Evolutionary conservation across 208 protist species (phyloP).

Genomic region (Leishmania tropica): DNA sequence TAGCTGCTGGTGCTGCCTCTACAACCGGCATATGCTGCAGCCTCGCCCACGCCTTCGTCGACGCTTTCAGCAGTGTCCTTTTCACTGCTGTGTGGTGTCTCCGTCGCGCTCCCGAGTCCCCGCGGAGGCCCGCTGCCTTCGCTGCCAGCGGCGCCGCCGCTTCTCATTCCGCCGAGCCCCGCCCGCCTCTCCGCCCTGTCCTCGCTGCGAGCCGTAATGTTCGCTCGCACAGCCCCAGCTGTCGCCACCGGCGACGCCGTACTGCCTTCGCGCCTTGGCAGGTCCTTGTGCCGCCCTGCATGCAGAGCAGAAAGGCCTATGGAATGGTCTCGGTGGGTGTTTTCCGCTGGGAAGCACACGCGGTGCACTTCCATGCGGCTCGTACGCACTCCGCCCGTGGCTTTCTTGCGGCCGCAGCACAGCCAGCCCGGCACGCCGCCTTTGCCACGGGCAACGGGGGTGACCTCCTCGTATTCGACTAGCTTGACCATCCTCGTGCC

Average conservation of each 20-base stretch:
- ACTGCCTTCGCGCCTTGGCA: too few relatives aligned
- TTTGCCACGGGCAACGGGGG: neutral
- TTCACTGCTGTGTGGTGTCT: constrained; percentile 11
- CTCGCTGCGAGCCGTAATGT: neutral
- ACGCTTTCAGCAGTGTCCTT: neutral
- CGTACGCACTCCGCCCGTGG: constrained; percentile 7
- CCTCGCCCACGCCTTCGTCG: neutral
- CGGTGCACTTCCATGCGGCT: constrained; percentile 22
- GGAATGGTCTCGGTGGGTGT: neutral
- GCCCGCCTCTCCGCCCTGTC: neutral
- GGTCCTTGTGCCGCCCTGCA: neutral
- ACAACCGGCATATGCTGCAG: neutral
- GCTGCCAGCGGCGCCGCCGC: neutral
- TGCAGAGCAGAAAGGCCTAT: neutral
- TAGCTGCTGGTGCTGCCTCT: neutral
- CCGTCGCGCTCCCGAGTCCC: constrained; percentile 10
- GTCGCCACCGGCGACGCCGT: neutral
- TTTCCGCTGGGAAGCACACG: neutral
- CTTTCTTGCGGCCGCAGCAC: constrained; percentile 6
- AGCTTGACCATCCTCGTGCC: neutral
- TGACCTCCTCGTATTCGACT: constrained; percentile 31
- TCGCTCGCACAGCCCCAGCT: neutral
- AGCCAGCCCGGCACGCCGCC: constrained; percentile 1
- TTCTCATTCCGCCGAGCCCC: neutral
- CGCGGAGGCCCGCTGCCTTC: neutral